phyloP scores from a whole-genome alignment of 768 basidiomycete genomes.

The Hygrophorus russula region DNA sequence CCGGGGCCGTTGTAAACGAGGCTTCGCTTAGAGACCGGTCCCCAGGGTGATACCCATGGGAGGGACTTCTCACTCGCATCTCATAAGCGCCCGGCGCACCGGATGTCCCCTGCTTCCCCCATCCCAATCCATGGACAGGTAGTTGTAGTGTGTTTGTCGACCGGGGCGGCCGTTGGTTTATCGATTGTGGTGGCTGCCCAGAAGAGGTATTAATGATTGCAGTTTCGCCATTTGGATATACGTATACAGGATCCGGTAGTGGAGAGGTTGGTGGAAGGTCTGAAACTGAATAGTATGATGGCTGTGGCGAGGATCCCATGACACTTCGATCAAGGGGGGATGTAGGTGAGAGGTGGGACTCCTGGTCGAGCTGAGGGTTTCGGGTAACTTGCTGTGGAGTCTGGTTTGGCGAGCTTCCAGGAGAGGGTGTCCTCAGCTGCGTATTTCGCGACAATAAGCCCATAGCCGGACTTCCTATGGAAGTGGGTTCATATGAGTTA shows the following conservation, averaged over 20 bases:
- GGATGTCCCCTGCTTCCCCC: not conserved
- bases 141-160: conserved; percentile 8
- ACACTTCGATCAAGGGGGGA: conserved; percentile 8
- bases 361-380: not conserved
- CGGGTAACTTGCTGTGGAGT: conserved; percentile 8
- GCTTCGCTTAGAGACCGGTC: conserved; percentile 27
- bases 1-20: conserved; percentile 33
- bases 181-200: too few species aligned
- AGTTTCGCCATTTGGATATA: conserved; percentile 33
- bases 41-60: conserved; percentile 10
- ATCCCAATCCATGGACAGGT: conserved; percentile 10
- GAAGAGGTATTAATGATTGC: conserved; percentile 9
- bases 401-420: conserved; percentile 9
- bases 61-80: conserved; percentile 25
- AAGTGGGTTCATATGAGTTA: conserved; percentile 38
- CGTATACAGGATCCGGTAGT: conserved; percentile 38
- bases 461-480: conserved; percentile 18
- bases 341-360: too few species aligned
- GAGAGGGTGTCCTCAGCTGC: conserved; percentile 36
- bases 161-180: conserved; percentile 13
- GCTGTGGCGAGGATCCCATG: conserved; percentile 24
- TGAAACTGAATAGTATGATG: conserved; percentile 62
- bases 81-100: conserved; percentile 21
- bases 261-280: conserved; percentile 58
- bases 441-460: conserved; percentile 17